Percentiles rank a stretch among this genome's conserved stretches.
Conservation (phyloP, 2,329 filamentous ascomycete genomes). For the Trichoderma gracile region DNA sequence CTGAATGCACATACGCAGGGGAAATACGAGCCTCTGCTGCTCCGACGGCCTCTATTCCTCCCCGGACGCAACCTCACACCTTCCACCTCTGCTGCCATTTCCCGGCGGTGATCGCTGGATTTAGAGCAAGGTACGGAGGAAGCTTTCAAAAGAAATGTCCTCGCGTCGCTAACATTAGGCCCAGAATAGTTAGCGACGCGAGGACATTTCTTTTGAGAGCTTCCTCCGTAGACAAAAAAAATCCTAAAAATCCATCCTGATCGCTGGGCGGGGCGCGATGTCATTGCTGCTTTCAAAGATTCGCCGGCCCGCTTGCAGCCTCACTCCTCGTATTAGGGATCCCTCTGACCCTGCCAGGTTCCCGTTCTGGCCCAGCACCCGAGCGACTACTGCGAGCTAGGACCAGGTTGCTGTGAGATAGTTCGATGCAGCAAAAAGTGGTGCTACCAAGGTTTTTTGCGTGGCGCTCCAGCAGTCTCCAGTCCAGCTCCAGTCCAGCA, state of each 20-base stretch:
- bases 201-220: too few species aligned
- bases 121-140: neutral
- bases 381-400: neutral
- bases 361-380: neutral
- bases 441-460: slow-evolving; percentile 17
- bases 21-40: too few species aligned
- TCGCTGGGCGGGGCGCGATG: slow-evolving; percentile 9
- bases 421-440: neutral
- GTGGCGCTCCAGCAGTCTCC: slow-evolving; percentile 12
- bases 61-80: neutral
- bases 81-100: neutral
- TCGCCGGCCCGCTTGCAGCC: slow-evolving; percentile 19
- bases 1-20: neutral
- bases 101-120: neutral
- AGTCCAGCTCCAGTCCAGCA: too few species aligned
- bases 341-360: neutral
- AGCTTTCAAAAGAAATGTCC: too few species aligned
- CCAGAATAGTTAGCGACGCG: too few species aligned
- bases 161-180: too few species aligned
- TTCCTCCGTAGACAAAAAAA: neutral
- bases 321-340: slow-evolving; percentile 14
- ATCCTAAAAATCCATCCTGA: neutral
- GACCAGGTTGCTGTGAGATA: slow-evolving; percentile 5
- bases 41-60: neutral
- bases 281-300: slow-evolving; percentile 12